A percentile compares a stretch with the other conserved stretches of the same genome.
Evolutionary conservation across 2,329 filamentous ascomycete genomes (phyloP).

Genomic region (Ascocoryne sarcoides): DNA sequence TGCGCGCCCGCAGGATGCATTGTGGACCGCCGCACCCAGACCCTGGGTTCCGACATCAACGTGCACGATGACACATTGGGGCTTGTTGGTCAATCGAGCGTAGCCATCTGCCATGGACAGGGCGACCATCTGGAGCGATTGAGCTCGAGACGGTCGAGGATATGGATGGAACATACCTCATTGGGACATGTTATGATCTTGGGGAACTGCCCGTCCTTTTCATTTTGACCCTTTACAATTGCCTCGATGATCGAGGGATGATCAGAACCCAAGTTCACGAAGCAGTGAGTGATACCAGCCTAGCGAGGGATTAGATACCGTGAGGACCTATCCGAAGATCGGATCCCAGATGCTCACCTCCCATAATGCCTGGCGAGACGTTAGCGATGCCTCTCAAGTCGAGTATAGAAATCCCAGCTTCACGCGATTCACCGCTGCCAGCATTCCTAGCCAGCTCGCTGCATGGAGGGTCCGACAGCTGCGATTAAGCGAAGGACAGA

Average conservation of each 20-base stretch:
- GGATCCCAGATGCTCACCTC: conserved; percentile 32
- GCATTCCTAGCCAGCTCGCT: background rate
- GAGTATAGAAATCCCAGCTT: background rate
- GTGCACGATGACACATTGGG: conserved; percentile 58
- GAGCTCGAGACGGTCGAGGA: conserved; percentile 8
- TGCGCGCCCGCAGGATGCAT: conserved; percentile 59
- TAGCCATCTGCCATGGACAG: conserved; percentile 71
- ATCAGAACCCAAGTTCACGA: conserved; percentile 52
- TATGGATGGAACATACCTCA: conserved; percentile 39
- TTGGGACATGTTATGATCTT: conserved; percentile 64
- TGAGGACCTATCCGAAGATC: background rate
- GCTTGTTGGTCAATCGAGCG: conserved; percentile 55
- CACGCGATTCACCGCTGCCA: background rate
- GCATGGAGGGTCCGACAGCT: background rate
- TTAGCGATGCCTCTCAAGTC: background rate
- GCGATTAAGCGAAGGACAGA: background rate
- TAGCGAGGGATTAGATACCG: conserved; percentile 1
- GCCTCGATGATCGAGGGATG: conserved; percentile 65
- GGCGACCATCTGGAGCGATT: conserved; percentile 52
- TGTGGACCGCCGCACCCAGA: conserved; percentile 57
- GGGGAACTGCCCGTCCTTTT: conserved; percentile 53
- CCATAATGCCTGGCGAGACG: conserved; percentile 66
- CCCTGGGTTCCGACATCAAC: conserved; percentile 74
- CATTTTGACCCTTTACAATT: conserved; percentile 62
- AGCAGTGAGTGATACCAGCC: conserved; percentile 43